Evolutionary conservation across 768 basidiomycete species (phyloP).

Genomic region (Trametes villosa): DNA sequence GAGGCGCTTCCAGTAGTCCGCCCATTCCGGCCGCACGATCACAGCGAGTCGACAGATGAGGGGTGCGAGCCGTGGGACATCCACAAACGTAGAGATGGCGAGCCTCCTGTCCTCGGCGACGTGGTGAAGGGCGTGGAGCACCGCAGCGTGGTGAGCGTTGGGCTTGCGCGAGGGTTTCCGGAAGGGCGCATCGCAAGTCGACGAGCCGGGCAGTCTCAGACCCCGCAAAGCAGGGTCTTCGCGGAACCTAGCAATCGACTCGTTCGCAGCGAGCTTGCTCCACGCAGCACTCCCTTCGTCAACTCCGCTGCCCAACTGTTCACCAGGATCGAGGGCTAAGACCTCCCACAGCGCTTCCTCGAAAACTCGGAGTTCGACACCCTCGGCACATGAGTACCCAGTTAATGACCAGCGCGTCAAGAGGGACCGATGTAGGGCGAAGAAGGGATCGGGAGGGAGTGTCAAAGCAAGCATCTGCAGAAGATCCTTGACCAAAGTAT

Average conservation of each 20-base stretch:
- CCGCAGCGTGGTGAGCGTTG: constrained; percentile 54
- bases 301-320: background rate
- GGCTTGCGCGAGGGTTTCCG: constrained; percentile 29
- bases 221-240: constrained; percentile 62
- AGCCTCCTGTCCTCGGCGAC: constrained; percentile 75
- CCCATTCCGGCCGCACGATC: constrained; percentile 81
- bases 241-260: constrained; percentile 50
- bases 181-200: background rate
- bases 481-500: constrained; percentile 59
- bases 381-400: constrained; percentile 47
- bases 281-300: constrained; percentile 43
- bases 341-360: constrained; percentile 52
- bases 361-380: constrained; percentile 63
- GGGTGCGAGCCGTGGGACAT: constrained; percentile 60
- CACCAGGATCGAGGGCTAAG: constrained; percentile 41
- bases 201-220: constrained; percentile 43
- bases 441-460: constrained; percentile 59
- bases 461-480: constrained; percentile 66
- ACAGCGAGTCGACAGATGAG: constrained; percentile 66
- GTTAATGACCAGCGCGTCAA: constrained; percentile 58
- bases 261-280: constrained; percentile 49
- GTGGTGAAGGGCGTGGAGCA: constrained; percentile 78
- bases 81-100: constrained; percentile 55
- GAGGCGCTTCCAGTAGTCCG: constrained; percentile 89
- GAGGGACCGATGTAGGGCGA: constrained; percentile 58